Evolutionary conservation across 2,329 filamentous ascomycete species (phyloP).

Genomic region (Pseudogymnoascus sp.): DNA sequence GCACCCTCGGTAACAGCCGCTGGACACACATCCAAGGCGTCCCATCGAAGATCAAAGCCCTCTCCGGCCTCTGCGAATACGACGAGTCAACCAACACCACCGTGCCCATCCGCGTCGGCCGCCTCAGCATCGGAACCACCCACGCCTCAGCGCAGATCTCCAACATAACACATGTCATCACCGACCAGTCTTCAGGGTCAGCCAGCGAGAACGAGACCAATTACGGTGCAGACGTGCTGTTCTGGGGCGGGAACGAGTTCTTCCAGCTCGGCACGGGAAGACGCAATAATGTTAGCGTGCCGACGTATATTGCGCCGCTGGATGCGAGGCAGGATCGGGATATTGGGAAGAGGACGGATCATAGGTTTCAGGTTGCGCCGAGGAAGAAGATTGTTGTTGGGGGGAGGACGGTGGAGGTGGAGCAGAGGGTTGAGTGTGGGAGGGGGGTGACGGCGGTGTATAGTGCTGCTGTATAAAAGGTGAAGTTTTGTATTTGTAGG

Average conservation of each 20-base stretch:
- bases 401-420: conserved; percentile 64
- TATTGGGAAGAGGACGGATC: conserved; percentile 55
- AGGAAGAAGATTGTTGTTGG: conserved; percentile 59
- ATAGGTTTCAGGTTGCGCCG: conserved; percentile 76
- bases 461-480: conserved; percentile 12
- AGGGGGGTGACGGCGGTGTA: conserved; percentile 76
- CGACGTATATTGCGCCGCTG: conserved; percentile 70
- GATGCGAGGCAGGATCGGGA: conserved; percentile 57
- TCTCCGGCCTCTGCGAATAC: conserved; percentile 81
- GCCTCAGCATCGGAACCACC: conserved; percentile 67
- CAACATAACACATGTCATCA: conserved; percentile 63
- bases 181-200: conserved; percentile 31
- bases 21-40: conserved; percentile 81
- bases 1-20: conserved; percentile 72
- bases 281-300: conserved; percentile 68
- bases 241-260: conserved; percentile 92
- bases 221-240: conserved; percentile 81
- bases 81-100: conserved; percentile 62
- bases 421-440: conserved; percentile 85
- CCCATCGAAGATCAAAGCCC: conserved; percentile 71
- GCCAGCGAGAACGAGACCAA: conserved; percentile 63
- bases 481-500: not conserved
- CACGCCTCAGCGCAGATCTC: conserved; percentile 78
- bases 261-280: conserved; percentile 91
- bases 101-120: conserved; percentile 68